Base-by-base conservation (phyloP, 192 early-diverging fungal species). In the Coemansia reversa region DNA sequence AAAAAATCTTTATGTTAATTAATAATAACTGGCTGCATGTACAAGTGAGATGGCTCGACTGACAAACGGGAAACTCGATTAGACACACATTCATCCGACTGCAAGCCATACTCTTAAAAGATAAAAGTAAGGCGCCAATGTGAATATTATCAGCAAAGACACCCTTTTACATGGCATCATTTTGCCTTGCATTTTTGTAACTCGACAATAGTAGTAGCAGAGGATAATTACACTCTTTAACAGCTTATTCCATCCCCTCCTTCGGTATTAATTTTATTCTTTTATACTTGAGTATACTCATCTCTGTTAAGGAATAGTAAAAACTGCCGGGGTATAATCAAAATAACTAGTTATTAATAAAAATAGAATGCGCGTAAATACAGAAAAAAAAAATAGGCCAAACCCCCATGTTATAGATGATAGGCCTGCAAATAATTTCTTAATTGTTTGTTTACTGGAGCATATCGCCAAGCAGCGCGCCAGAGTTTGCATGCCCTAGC, bases 401-500 rank as follows among this genome's bases (percentile, higher is more conserved):
- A 51, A 25, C 14, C 8, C 1, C 27, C 27, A 27, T 27, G 27
- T 22, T 22, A 16, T 35, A 54, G 6, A 27, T 35, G 33, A 14
- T 45, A 45, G 14, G 39, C 39, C 14, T 45, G 12, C 39, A 45
- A 45, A 45, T 4, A 16, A 45, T 11, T 11, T 45, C 14, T 45
- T 45, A 45, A 14, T 45, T 45, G 39, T 11, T 39, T 39, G 3
- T 45, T 45, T 45, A 80, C 69, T 61, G 66, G 58, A 80, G 55
- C 49, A 80, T 70, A 29, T 80, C 77, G 53, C 58, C 59, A 33
- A 80, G 62, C 49, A 80, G 63, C 3, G 77, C 77, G 23, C 77
- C 77, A 28, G 77, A 57, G 35, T 80, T 69, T 11, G 62, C 23
- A 33, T 80, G 72, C 27, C 77, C 77, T 5, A 80, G 63, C 62